Evolutionary conservation across 2,329 filamentous ascomycete genomes (phyloP).

Genomic region (Epicoccum sorghinum): DNA sequence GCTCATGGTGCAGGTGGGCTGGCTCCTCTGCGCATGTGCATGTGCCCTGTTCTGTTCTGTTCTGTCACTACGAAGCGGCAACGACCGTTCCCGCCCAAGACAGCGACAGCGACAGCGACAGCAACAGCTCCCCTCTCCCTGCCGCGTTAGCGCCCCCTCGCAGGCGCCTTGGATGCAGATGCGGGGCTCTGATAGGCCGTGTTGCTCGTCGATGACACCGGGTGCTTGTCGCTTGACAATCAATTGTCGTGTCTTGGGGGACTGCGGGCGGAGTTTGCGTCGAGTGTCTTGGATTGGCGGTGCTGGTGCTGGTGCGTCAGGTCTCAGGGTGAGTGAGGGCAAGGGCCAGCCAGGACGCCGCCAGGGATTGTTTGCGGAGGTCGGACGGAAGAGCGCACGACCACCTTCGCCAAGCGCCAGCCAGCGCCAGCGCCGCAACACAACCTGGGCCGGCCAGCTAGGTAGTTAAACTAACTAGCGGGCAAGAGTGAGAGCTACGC

Average conservation of each 20-base stretch:
- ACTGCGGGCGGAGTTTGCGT: background rate
- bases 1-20: conserved; percentile 58
- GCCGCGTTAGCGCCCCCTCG: conserved; percentile 36
- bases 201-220: conserved; percentile 5
- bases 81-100: too few species aligned
- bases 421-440: too few species aligned
- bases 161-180: conserved; percentile 16
- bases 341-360: background rate
- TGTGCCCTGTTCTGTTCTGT: conserved; percentile 23
- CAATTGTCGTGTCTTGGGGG: conserved; percentile 5
- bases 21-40: conserved; percentile 40
- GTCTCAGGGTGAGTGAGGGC: conserved; percentile 14
- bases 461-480: background rate
- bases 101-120: background rate
- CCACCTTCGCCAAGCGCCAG: conserved; percentile 18
- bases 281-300: background rate
- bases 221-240: background rate
- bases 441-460: background rate
- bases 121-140: conserved; percentile 30
- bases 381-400: conserved; percentile 34
- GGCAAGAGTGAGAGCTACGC: background rate
- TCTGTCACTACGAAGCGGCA: too few species aligned
- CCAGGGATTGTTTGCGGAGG: conserved; percentile 21
- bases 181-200: conserved; percentile 23
- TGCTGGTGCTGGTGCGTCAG: background rate